Conservation (phyloP, 2,329 filamentous ascomycete species). For the Davidsoniella virescens region DNA sequence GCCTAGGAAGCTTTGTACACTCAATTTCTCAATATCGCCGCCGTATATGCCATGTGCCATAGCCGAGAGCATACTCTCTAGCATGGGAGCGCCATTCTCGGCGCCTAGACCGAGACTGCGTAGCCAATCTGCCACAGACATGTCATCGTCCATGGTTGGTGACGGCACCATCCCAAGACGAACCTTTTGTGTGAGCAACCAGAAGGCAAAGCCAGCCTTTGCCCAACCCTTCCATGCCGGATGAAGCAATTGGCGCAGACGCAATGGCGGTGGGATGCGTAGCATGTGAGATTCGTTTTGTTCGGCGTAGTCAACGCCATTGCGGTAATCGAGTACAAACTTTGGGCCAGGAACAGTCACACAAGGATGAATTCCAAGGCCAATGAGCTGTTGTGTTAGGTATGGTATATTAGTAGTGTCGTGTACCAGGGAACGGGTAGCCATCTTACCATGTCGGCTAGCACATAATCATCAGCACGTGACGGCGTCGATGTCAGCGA, state of each 20-base stretch:
- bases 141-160: conserved; percentile 19
- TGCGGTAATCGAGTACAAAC: conserved; percentile 7
- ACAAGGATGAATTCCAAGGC: conserved; percentile 8
- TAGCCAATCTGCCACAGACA: conserved; percentile 24
- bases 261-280: conserved; percentile 19
- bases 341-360: conserved; percentile 9
- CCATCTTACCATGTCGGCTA: conserved; percentile 50
- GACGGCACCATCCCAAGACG: conserved; percentile 16
- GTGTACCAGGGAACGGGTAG: not conserved
- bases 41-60: conserved; percentile 80
- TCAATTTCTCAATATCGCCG: conserved; percentile 70
- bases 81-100: conserved; percentile 25
- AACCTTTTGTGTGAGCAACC: conserved; percentile 10
- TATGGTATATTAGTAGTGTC: not conserved
- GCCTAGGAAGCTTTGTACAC: conserved; percentile 42
- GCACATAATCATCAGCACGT: conserved; percentile 44
- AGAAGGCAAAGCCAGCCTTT: conserved; percentile 8
- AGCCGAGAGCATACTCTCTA: conserved; percentile 59
- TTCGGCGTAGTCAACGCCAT: not conserved
- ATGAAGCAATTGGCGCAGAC: conserved; percentile 7
- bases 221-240: conserved; percentile 12
- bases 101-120: conserved; percentile 14
- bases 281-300: conserved; percentile 39
- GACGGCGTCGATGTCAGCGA: conserved; percentile 26
- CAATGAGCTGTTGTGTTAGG: conserved; percentile 4